Evolutionary conservation across 192 early-diverging fungal genomes (phyloP).

Genomic region (Spizellomyces punctatus): DNA sequence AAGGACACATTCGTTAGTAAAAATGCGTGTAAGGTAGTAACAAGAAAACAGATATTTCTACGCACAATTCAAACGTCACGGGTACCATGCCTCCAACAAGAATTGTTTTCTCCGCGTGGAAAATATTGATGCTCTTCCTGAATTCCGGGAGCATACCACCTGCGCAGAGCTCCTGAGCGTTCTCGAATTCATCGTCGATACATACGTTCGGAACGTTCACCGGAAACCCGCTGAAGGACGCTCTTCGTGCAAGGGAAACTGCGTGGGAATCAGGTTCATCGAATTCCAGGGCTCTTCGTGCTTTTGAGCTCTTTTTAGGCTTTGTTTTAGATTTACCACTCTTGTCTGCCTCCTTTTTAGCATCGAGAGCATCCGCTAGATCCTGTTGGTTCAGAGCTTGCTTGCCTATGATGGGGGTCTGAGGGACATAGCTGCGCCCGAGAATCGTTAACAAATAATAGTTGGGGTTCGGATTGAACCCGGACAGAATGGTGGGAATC

Average conservation of each 20-base stretch:
- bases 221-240: background rate
- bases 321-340: background rate
- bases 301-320: background rate
- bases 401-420: background rate
- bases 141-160: constrained; percentile 7
- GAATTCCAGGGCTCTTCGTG: background rate
- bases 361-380: background rate
- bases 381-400: background rate
- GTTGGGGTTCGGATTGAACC: constrained; percentile 11
- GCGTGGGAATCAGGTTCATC: background rate
- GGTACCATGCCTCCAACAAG: too few species aligned
- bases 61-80: too few species aligned
- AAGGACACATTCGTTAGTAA: too few species aligned
- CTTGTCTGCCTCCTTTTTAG: background rate
- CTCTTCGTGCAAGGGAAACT: background rate
- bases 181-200: background rate
- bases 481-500: background rate
- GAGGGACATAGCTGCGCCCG: background rate
- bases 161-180: constrained; percentile 8
- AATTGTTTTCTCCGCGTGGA: too few species aligned
- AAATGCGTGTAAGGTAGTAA: too few species aligned
- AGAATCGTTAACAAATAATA: constrained; percentile 15
- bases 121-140: too few species aligned
- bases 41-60: too few species aligned
- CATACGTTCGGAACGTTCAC: background rate